Evolutionary conservation across 345 rosid genomes (phyloP).

Genomic region (Aquilaria malaccensis): DNA sequence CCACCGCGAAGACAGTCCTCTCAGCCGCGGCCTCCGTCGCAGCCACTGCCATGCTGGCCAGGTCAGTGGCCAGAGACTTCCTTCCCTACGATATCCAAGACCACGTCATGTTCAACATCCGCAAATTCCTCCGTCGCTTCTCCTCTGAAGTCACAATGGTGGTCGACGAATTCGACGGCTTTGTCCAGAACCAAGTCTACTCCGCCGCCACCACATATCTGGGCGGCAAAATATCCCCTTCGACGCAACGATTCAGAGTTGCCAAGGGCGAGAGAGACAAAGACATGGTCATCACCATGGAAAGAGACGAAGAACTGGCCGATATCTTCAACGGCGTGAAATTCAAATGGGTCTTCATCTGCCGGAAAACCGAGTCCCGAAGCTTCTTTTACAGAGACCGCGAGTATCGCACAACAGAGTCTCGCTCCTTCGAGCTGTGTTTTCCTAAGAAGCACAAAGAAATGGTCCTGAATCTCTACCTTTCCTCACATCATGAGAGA

Average conservation of each 20-base stretch:
- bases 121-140: constrained; percentile 28
- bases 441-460: constrained; percentile 50
- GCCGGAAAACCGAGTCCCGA: constrained; percentile 31
- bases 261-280: constrained; percentile 53
- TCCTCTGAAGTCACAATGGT: constrained; percentile 42
- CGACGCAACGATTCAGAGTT: constrained; percentile 32
- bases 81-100: constrained; percentile 34
- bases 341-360: constrained; percentile 42
- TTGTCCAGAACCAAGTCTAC: constrained; percentile 36
- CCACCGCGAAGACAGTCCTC: constrained; percentile 34
- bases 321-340: constrained; percentile 46
- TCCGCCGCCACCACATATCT: constrained; percentile 40
- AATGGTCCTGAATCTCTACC: constrained; percentile 38
- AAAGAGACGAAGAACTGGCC: constrained; percentile 38
- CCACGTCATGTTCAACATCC: constrained; percentile 21
- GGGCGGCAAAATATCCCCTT: constrained; percentile 29
- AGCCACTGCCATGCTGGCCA: constrained; percentile 42
- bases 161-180: constrained; percentile 40
- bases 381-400: constrained; percentile 12
- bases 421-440: constrained; percentile 40
- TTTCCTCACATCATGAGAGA: constrained; percentile 39
- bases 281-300: constrained; percentile 36
- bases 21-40: constrained; percentile 56
- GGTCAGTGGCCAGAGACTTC: constrained; percentile 33
- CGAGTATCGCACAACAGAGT: constrained; percentile 28